Percentiles rank a stretch among this genome's conserved stretches.
Evolutionary conservation across 345 rosid species (phyloP).

Genomic region (Citrus sp.): DNA sequence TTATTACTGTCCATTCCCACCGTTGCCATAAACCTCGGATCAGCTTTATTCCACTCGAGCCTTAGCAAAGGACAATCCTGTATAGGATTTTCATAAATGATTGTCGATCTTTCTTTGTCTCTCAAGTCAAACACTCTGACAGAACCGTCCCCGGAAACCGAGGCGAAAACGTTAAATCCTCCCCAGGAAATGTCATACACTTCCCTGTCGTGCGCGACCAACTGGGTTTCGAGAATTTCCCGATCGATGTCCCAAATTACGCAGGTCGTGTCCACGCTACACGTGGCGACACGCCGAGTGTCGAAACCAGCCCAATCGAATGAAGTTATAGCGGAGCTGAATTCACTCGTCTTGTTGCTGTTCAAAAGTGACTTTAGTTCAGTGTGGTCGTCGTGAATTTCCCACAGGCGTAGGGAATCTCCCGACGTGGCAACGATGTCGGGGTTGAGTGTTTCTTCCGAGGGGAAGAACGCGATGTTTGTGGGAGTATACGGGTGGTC

Average conservation of each 20-base stretch:
- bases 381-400: constrained; percentile 44
- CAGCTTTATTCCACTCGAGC: constrained; percentile 60
- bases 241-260: constrained; percentile 53
- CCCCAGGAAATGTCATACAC: constrained; percentile 69
- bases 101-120: constrained; percentile 58
- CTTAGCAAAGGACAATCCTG: constrained; percentile 39
- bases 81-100: constrained; percentile 45
- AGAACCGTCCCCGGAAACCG: constrained; percentile 61
- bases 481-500: constrained; percentile 68
- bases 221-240: constrained; percentile 39
- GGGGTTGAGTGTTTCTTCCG: constrained; percentile 33
- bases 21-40: constrained; percentile 50
- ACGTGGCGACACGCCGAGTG: constrained; percentile 33
- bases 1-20: constrained; percentile 46
- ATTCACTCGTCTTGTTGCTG: constrained; percentile 40
- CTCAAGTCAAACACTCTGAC: constrained; percentile 54
- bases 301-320: constrained; percentile 66
- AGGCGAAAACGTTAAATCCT: constrained; percentile 45
- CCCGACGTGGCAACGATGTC: constrained; percentile 56
- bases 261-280: constrained; percentile 52
- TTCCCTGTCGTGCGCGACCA: constrained; percentile 63
- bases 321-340: constrained; percentile 50
- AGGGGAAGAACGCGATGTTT: constrained; percentile 55
- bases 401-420: constrained; percentile 53
- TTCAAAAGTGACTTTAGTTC: constrained; percentile 43